Evolutionary conservation across 164 flowering plant species (phyloP).

Genomic region (Echeveria elegans): DNA sequence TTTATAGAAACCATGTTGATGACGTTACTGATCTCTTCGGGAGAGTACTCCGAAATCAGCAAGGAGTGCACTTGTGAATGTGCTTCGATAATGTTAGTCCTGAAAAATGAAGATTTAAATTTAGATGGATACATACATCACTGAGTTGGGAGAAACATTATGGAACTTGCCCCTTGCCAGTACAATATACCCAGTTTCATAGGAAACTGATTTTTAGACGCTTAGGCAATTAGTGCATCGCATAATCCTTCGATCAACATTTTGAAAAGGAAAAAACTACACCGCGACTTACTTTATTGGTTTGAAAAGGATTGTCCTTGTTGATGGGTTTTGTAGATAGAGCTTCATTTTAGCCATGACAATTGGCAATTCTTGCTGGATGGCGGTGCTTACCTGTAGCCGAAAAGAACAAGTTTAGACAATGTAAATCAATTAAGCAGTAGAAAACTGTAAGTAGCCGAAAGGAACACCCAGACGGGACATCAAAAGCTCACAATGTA

Average conservation of each 20-base stretch:
- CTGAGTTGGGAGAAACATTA: not conserved
- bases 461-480: too few relatives aligned
- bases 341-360: constrained; percentile 86
- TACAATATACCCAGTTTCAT: not conserved
- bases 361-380: constrained; percentile 69
- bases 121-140: not conserved
- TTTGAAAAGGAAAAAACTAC: too few relatives aligned
- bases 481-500: not conserved
- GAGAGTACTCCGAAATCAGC: constrained; percentile 61
- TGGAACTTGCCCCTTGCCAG: not conserved
- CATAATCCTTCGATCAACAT: not conserved
- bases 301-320: constrained; percentile 87
- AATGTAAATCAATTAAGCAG: not conserved
- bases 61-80: constrained; percentile 66
- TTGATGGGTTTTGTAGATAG: constrained; percentile 84
- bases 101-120: constrained; percentile 19
- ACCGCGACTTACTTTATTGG: constrained; percentile 71
- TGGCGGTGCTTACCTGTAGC: constrained; percentile 57
- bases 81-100: constrained; percentile 92
- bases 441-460: not conserved
- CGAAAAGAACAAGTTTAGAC: constrained; percentile 7
- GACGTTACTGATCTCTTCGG: constrained; percentile 47
- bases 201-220: not conserved
- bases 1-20: constrained; percentile 50
- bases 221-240: not conserved